Base-by-base conservation (phyloP, 805 yeast genomes). In the Dipodascus geniculatus region DNA sequence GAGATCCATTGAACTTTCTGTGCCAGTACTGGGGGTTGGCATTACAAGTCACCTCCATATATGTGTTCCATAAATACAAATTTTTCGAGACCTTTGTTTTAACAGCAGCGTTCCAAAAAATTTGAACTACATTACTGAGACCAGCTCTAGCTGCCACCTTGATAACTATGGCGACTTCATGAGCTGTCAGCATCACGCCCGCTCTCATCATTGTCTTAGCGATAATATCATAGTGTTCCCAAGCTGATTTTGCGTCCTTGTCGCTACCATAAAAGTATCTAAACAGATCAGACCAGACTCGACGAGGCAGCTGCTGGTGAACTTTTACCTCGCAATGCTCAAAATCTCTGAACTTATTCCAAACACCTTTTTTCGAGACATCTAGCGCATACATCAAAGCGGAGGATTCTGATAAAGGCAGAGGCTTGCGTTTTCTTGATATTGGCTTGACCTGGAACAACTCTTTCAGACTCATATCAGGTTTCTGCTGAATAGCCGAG, bases 11-110 rank as follows among this genome's bases (percentile, higher is more conserved):
- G 49, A 38, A 50, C 20, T 48, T 51, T 53, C 51, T 53, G 22
- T 61, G 59, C 69, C 68, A 68, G 53, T 54, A 59, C 42, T 50
- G 53, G 44, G 65, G 63, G 51, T 58, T 58, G 9, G 63, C 66
- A 33, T 60, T 52, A 48, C 67, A 63, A 4, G 62, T 55, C 1
- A 67, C 70, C 53, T 49, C 51, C 35, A 68, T 63, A 53, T 68
- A 68, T 31, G 60, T 61, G 57, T 68, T 68, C 70, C 70, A 68
- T 49, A 66, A 61, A 22, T 56, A 57, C 16, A 63, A 56, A 22
- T 61, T 61, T 23, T 58, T 53, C 20, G 50, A 38, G 22, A 65
- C 54, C 6, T 58, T 54, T 20, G 42, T 42, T n/a, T 35, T 48
- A 31, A 57, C 51, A 51, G 58, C 59, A 23, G 62, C 63, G 2